Evolutionary conservation across 805 yeast genomes (phyloP).

Genomic region (Candida xyloterini): DNA sequence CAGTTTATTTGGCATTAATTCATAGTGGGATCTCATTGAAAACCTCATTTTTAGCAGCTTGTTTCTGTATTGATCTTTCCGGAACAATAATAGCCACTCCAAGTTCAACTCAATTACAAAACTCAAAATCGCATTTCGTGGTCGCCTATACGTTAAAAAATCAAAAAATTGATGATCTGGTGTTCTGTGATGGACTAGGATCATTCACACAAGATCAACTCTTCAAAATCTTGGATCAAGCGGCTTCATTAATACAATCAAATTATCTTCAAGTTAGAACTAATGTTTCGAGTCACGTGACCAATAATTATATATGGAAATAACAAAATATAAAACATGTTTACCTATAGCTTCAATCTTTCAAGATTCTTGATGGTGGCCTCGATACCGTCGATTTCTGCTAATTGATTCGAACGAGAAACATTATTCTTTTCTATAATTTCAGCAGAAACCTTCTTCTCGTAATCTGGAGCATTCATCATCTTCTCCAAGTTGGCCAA

Average conservation of each 20-base stretch:
- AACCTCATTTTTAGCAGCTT: conserved; percentile 57
- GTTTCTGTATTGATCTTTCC: conserved; percentile 30
- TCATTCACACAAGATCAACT: conserved; percentile 57
- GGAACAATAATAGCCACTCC: conserved; percentile 45
- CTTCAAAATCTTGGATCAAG: conserved; percentile 48
- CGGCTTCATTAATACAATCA: conserved; percentile 45
- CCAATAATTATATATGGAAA: conserved; percentile 58
- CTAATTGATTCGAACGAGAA: conserved; percentile 65
- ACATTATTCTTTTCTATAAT: conserved; percentile 74
- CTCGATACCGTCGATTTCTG: conserved; percentile 88
- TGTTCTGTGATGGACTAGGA: conserved; percentile 75
- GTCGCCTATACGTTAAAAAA: conserved; percentile 57
- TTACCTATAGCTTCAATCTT: conserved; percentile 56
- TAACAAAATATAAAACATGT: not conserved
- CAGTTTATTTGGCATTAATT: conserved; percentile 67
- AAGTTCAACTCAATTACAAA: conserved; percentile 37
- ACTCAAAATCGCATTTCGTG: conserved; percentile 59
- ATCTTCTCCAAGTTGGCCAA: conserved; percentile 66
- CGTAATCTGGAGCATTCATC: conserved; percentile 70
- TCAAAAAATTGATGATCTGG: conserved; percentile 49
- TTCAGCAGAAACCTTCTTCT: conserved; percentile 75
- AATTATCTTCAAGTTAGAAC: conserved; percentile 47
- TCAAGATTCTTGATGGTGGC: conserved; percentile 83
- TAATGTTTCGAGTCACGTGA: conserved; percentile 45
- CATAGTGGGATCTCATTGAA: conserved; percentile 75